Evolutionary conservation across 441 rosid genomes (phyloP).

Genomic region (Isatis lusitanica): DNA sequence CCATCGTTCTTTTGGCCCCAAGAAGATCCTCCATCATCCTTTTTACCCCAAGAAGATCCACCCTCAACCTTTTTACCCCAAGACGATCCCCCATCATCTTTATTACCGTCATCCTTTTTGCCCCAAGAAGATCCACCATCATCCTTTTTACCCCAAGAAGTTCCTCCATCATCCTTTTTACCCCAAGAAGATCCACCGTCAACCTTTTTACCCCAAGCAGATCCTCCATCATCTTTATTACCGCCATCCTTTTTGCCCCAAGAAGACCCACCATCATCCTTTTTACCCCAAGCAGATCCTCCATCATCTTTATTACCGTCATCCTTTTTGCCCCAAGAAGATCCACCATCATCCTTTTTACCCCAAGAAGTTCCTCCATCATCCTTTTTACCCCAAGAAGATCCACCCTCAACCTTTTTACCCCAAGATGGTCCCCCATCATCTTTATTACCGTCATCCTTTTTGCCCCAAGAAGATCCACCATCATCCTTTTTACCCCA

Average conservation of each 20-base stretch:
- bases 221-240: conserved; percentile 12
- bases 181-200: neutral
- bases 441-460: neutral
- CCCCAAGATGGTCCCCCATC: conserved; percentile 6
- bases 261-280: neutral
- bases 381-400: conserved; percentile 23
- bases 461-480: conserved; percentile 15
- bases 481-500: conserved; percentile 29
- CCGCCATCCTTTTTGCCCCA: neutral
- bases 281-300: neutral
- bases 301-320: conserved; percentile 16
- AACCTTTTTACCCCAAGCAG: conserved; percentile 1
- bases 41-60: conserved; percentile 7
- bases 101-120: neutral
- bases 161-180: conserved; percentile 11
- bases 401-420: conserved; percentile 7
- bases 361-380: conserved; percentile 11
- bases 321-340: conserved; percentile 5
- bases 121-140: conserved; percentile 2
- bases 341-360: conserved; percentile 3
- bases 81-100: neutral
- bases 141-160: conserved; percentile 3
- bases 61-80: conserved; percentile 11
- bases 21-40: neutral
- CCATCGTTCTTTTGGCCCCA: conserved; percentile 13